These are phyloP conservation scores for Vanrija sp. DNA, from an alignment of 1,284 basidiomycete species.

Conservation along the genomic window DNA sequence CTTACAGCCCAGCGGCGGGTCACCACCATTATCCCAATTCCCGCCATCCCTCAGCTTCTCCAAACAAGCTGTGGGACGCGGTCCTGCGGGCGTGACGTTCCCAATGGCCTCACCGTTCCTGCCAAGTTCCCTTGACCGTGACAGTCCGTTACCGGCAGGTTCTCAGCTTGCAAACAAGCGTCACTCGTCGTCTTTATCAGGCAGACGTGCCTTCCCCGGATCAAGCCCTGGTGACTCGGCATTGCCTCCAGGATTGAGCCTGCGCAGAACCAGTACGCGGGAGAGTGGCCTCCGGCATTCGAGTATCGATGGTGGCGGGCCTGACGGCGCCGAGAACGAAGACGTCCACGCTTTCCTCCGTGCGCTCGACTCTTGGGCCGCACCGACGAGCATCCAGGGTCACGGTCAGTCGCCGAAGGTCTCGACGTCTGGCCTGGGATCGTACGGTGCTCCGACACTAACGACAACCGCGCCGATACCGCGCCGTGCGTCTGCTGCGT, in stretches of 20 bases:
- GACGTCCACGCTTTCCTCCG: conserved; percentile 48
- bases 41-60: conserved; percentile 36
- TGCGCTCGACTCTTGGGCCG: conserved; percentile 42
- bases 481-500: conserved; percentile 4
- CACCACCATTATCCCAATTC: conserved; percentile 22
- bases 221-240: conserved; percentile 6
- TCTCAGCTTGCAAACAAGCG: conserved; percentile 23
- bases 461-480: conserved; percentile 14
- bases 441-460: neutral
- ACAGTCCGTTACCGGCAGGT: conserved; percentile 7
- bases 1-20: neutral
- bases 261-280: conserved; percentile 30
- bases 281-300: conserved; percentile 31
- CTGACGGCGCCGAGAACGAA: conserved; percentile 32
- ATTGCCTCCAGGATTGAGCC: neutral
- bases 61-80: conserved; percentile 33
- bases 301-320: conserved; percentile 24
- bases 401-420: too few species aligned
- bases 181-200: conserved; percentile 36
- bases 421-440: neutral
- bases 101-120: conserved; percentile 33
- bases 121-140: conserved; percentile 35
- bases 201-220: conserved; percentile 2
- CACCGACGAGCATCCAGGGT: conserved; percentile 23
- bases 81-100: conserved; percentile 19